These are phyloP conservation scores for Pyronema domesticum DNA, from an alignment of 495 filamentous ascomycete species.

Conservation along the genomic window DNA sequence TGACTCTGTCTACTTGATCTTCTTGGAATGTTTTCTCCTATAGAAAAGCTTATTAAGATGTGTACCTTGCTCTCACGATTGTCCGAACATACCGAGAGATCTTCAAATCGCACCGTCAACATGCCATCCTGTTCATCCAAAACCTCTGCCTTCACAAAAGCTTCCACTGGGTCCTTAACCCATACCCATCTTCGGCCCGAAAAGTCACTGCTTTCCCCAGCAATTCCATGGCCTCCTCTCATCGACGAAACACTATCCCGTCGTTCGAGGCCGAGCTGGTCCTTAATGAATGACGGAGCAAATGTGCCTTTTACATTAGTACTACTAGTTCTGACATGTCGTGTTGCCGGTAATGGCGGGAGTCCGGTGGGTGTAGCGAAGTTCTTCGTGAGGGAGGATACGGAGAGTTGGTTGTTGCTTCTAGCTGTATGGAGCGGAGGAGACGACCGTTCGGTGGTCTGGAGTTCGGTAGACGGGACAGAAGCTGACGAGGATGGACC, in stretches of 20 bases:
- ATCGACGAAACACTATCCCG: constrained; percentile 23
- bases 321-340: constrained; percentile 11
- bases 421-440: constrained; percentile 4
- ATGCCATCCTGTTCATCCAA: constrained; percentile 46
- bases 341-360: background rate
- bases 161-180: constrained; percentile 68
- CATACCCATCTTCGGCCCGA: constrained; percentile 98
- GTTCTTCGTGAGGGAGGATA: constrained; percentile 13
- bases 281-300: constrained; percentile 86
- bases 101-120: constrained; percentile 78
- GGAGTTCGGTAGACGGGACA: background rate
- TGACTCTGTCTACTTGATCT: constrained; percentile 91
- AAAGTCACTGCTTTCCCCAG: constrained; percentile 44
- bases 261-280: constrained; percentile 42
- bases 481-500: background rate
- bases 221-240: constrained; percentile 12
- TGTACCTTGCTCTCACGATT: background rate
- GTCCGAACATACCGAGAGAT: constrained; percentile 55
- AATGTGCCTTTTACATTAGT: constrained; percentile 44
- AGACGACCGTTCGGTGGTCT: background rate
- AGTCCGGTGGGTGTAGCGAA: constrained; percentile 5
- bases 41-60: background rate
- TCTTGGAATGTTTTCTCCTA: constrained; percentile 73
- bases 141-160: constrained; percentile 84
- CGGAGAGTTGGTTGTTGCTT: constrained; percentile 17